phyloP scores from a whole-genome alignment of 306 rosid genomes.

The Abrus pulchellus region DNA sequence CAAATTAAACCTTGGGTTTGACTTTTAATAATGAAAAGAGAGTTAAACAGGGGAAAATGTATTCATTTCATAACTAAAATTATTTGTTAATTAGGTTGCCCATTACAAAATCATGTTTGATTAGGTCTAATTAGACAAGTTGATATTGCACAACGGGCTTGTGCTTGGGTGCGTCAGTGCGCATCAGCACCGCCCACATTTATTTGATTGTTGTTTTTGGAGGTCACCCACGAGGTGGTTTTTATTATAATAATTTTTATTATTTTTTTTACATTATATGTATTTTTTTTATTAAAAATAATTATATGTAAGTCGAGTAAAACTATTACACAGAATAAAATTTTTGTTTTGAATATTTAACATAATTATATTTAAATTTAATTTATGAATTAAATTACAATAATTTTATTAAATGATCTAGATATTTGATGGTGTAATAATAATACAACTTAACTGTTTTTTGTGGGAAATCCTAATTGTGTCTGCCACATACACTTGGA shows the following conservation, averaged over 20 bases:
- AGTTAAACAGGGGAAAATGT: not conserved
- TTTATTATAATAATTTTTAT: no score
- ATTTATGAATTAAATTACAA: no score
- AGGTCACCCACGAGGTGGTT: conserved; percentile 37
- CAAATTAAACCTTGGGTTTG: not conserved
- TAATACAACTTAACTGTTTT: conserved; percentile 25
- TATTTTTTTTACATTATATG: no score
- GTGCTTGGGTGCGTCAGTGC: conserved; percentile 39
- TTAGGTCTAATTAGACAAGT: not conserved
- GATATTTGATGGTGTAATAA: no score
- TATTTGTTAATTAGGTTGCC: no score
- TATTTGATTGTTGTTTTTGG: conserved; percentile 49
- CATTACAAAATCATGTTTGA: not conserved
- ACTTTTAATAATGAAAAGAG: not conserved
- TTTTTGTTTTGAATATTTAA: no score
- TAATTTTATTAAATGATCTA: no score
- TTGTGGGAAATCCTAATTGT: conserved; percentile 54
- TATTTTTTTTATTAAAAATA: no score
- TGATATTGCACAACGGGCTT: conserved; percentile 6
- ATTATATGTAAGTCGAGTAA: no score
- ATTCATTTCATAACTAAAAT: no score
- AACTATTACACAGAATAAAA: no score
- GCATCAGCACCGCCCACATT: conserved; percentile 52
- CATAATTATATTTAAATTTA: no score
- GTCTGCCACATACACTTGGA: conserved; percentile 65